Conservation (phyloP, 1,284 basidiomycete genomes). For the Ustilago sp. region DNA sequence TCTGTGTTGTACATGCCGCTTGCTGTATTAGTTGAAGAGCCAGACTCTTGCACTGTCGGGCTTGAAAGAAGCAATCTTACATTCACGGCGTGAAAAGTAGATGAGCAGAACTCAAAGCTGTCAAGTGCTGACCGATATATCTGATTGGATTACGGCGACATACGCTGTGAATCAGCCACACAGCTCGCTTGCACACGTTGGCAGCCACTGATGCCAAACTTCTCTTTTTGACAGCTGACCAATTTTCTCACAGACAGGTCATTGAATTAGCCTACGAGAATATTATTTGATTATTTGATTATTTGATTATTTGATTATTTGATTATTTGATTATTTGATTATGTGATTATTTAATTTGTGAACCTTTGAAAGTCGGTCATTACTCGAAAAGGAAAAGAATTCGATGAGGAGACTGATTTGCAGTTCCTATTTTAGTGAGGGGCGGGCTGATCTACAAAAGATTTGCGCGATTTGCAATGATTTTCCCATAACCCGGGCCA, state of each 20-base stretch:
- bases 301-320: neutral
- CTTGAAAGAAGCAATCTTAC: neutral
- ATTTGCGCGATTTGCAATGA: neutral
- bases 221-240: neutral
- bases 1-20: too few species aligned
- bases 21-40: too few species aligned
- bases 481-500: neutral
- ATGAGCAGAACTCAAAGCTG: neutral
- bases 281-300: neutral
- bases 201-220: neutral
- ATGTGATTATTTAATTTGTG: neutral
- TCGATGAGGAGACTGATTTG: slow-evolving; percentile 1
- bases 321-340: neutral
- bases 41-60: neutral
- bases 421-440: neutral
- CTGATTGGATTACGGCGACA: neutral
- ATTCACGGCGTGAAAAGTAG: neutral
- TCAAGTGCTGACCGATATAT: neutral
- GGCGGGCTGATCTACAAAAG: neutral
- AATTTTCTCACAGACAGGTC: neutral
- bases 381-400: neutral
- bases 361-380: neutral
- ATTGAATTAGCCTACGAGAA: neutral
- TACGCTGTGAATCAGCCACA: neutral
- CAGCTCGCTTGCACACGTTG: neutral